Conservation (phyloP, 140 eudicot genomes). For the Erigeron philadelphicus region DNA sequence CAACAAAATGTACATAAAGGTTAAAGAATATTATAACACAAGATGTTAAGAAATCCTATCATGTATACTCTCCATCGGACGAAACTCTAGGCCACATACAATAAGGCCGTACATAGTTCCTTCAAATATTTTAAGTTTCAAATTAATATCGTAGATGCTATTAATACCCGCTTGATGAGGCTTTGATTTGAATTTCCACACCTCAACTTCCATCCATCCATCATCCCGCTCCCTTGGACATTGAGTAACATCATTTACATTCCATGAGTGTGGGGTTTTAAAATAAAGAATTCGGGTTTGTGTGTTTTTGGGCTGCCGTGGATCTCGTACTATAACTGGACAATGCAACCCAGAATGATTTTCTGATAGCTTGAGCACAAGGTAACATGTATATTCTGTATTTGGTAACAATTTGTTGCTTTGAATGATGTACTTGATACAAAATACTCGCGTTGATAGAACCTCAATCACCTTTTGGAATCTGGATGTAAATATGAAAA, state of each 20-base stretch:
- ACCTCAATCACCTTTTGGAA: background rate
- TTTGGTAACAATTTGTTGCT: background rate
- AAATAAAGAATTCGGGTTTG: background rate
- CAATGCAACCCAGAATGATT: background rate
- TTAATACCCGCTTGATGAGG: too few relatives aligned
- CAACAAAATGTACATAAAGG: too few relatives aligned
- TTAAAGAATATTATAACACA: too few relatives aligned
- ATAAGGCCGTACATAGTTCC: too few relatives aligned
- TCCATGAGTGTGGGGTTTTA: background rate
- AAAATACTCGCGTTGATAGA: background rate
- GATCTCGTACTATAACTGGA: background rate
- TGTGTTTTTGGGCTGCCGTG: background rate
- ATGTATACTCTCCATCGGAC: too few relatives aligned
- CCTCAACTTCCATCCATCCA: background rate
- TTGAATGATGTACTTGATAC: background rate
- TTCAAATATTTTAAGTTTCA: too few relatives aligned
- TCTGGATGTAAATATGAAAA: background rate
- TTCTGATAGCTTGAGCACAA: background rate
- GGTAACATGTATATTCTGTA: background rate
- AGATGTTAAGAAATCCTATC: too few relatives aligned
- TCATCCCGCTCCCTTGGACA: background rate
- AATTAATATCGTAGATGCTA: too few relatives aligned
- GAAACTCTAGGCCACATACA: too few relatives aligned
- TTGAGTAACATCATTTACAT: too few relatives aligned
- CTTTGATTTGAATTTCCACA: background rate